A percentile compares a stretch with the other conserved stretches of the same genome.
Evolutionary conservation across 2,329 filamentous ascomycete species (phyloP).

Genomic region (Fusarium tupiense): DNA sequence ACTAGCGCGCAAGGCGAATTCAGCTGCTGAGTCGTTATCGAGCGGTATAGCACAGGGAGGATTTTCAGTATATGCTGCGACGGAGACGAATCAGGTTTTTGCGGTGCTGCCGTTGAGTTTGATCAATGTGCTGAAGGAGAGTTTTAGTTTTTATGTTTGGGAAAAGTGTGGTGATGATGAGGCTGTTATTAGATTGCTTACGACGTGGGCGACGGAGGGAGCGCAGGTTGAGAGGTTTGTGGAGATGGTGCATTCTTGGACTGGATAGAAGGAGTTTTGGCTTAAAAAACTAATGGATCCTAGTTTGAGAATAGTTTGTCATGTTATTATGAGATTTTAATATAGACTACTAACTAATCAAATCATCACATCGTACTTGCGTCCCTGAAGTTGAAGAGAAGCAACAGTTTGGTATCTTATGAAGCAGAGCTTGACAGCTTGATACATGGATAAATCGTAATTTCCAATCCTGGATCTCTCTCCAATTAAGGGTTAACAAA

Average conservation of each 20-base stretch:
- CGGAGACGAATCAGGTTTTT: slow-evolving; percentile 64
- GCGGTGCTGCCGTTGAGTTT: slow-evolving; percentile 53
- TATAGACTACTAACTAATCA: neutral
- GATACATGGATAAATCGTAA: neutral
- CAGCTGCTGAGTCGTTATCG: slow-evolving; percentile 56
- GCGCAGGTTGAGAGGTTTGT: slow-evolving; percentile 53
- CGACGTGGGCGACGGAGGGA: slow-evolving; percentile 60
- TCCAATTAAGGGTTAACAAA: neutral
- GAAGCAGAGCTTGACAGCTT: neutral
- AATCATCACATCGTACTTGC: neutral
- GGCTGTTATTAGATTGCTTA: slow-evolving; percentile 57
- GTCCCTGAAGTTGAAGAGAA: neutral
- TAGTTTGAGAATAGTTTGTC: neutral
- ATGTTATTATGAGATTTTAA: neutral
- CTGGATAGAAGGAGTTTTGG: neutral
- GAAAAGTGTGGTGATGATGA: slow-evolving; percentile 52
- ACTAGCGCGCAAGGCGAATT: slow-evolving; percentile 56
- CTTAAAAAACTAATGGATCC: fast-evolving
- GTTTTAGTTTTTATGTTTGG: slow-evolving; percentile 60
- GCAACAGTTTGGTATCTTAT: neutral
- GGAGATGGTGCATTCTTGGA: slow-evolving; percentile 31
- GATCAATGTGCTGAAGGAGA: slow-evolving; percentile 52
- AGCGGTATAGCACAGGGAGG: slow-evolving; percentile 54
- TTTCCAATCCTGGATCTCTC: neutral
- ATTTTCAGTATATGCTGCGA: slow-evolving; percentile 54